A percentile compares a stretch with the other conserved stretches of the same genome.
phyloP scores from a whole-genome alignment of 352 stramenopile species.

The Pythium graminicola region DNA sequence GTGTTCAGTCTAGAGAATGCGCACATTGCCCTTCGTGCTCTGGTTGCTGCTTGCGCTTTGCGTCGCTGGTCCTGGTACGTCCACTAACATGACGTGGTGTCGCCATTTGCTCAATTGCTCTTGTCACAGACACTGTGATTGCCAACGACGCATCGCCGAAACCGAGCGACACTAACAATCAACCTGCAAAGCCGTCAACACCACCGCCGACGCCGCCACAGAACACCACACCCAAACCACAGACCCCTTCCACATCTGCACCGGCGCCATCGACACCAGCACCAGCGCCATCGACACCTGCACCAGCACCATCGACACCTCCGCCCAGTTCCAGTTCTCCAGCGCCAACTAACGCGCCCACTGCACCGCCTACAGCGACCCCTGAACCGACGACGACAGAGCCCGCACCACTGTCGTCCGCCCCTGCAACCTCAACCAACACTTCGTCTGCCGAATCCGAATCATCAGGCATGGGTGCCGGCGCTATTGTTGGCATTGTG shows the following conservation, averaged over 20 bases:
- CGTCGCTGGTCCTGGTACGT: too few species aligned
- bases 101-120: neutral
- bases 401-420: neutral
- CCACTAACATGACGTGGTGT: neutral
- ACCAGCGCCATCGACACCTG: neutral
- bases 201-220: slow-evolving; percentile 6
- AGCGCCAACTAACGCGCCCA: neutral
- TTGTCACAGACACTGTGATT: neutral
- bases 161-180: slow-evolving; percentile 32
- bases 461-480: slow-evolving; percentile 15
- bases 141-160: slow-evolving; percentile 6
- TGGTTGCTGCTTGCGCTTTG: too few species aligned
- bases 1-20: neutral
- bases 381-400: neutral
- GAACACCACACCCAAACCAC: neutral
- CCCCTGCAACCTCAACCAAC: neutral
- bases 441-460: neutral
- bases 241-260: neutral
- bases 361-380: neutral
- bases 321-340: neutral
- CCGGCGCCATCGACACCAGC: neutral
- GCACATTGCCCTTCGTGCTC: neutral
- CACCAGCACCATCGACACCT: neutral
- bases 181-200: slow-evolving; percentile 12
- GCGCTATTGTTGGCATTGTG: slow-evolving; percentile 23